Evolutionary conservation across 306 rosid genomes (phyloP).

Genomic region (Rosa lucieae): DNA sequence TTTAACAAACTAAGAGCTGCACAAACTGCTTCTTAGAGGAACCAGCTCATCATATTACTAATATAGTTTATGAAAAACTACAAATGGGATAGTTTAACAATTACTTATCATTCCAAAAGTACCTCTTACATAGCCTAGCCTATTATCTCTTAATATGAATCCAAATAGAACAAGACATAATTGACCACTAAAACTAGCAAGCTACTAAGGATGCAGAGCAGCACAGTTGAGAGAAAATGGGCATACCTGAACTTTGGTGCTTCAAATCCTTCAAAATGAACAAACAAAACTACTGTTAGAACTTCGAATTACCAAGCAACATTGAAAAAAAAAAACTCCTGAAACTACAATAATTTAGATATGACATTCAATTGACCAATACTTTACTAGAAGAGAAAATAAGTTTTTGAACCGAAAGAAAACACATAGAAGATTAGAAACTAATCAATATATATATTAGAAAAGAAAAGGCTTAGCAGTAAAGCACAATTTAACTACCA

Average conservation of each 20-base stretch:
- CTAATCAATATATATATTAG: background rate
- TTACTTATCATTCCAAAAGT: background rate
- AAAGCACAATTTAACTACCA: background rate
- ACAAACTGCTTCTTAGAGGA: background rate
- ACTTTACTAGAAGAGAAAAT: background rate
- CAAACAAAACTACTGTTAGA: background rate
- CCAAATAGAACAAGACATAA: background rate
- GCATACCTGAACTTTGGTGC: conserved; percentile 33
- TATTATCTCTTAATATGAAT: background rate
- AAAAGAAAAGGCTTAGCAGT: background rate
- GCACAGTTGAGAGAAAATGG: background rate
- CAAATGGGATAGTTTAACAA: background rate
- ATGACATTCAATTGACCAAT: background rate
- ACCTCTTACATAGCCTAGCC: background rate
- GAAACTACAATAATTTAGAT: background rate
- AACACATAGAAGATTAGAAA: background rate
- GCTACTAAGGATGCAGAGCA: background rate
- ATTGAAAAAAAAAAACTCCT: too few relatives aligned
- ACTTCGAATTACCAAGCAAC: background rate
- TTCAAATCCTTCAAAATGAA: conserved; percentile 28
- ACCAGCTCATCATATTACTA: background rate
- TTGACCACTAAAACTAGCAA: background rate
- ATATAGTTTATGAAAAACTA: background rate
- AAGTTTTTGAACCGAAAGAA: background rate
- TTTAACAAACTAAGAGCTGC: background rate